These are phyloP conservation scores for Alternaria metachromatica DNA, from an alignment of 2,329 filamentous ascomycete genomes.

Conservation along the genomic window DNA sequence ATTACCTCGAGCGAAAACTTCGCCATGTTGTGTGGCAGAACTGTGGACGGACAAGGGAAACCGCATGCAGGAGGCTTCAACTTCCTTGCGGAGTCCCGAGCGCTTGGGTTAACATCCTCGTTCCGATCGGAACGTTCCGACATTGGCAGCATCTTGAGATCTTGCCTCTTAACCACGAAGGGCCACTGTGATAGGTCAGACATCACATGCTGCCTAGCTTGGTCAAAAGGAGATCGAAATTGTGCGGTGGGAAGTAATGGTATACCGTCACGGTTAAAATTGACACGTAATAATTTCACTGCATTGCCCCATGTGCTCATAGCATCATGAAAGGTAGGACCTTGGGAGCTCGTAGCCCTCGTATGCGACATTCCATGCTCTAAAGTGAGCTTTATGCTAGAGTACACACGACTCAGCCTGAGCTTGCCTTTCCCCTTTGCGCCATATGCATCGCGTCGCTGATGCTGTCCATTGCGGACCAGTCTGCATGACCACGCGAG, in stretches of 20 bases:
- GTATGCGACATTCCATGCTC: background rate
- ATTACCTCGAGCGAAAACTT: slow-evolving; percentile 39
- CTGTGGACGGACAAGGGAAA: background rate
- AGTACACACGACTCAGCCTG: background rate
- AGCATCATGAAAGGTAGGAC: background rate
- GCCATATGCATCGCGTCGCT: background rate
- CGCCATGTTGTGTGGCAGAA: slow-evolving; percentile 25
- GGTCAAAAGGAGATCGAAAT: background rate
- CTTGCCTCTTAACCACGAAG: background rate
- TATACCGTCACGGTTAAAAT: background rate
- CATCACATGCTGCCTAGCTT: background rate
- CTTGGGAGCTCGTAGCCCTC: background rate
- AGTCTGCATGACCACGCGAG: background rate
- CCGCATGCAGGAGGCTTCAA: slow-evolving; percentile 4
- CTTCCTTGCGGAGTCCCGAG: slow-evolving; percentile 15
- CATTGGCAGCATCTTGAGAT: background rate
- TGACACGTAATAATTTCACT: background rate
- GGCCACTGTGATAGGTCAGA: background rate
- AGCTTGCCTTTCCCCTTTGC: background rate
- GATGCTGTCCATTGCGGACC: background rate
- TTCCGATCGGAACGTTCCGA: slow-evolving; percentile 14
- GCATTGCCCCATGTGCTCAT: background rate
- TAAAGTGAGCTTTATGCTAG: background rate
- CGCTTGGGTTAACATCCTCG: background rate
- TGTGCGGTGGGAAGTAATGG: background rate